Evolutionary conservation across 768 basidiomycete species (phyloP), one percentile per base, ranked within the genome.

Genomic region (Kwoniella sp.): DNA sequence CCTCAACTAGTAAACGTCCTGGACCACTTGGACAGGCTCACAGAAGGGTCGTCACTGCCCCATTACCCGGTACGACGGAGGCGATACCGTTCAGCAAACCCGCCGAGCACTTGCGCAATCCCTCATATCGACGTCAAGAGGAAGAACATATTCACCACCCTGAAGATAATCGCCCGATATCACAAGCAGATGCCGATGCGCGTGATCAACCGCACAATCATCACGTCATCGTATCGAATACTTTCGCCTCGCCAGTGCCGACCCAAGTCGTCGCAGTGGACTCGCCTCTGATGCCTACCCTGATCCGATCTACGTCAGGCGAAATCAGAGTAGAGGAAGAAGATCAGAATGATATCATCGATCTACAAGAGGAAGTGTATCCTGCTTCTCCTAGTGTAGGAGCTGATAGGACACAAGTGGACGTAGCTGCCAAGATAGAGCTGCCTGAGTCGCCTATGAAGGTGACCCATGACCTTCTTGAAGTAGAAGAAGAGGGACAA

Each of bases 21-120:
- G 51, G 63, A n/a, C 47, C 55, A 20, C 51, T 77, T 20, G 75
- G 75, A 45, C 71, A 73, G 45, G 72, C 75, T 25, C 71, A 72
- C 34, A 37, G 73, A 37, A 38, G 75, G 41, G 69, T 73, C 9
- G 69, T 72, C 29, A 73, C 70, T 45, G 73, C 71, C 38, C 72
- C 74, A 7, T 9, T 17, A 17, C 15, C 41, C 8, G 8, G 11
- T 11, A 20, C 41, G 20, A 17, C 17, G 3, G 41, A 45, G 17
- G 8, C 41, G 4, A 11, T 45, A 9, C 53, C 65, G 13, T 20
- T 45, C 41, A 17, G 41, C 11, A 45, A 17, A 45, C 11, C 41
- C 4, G 11, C 17, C 20, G 41, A 17, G 4, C 41, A 45, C 41
- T 9, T 17, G 15, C 41, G 41, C 41, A 45, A 45, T 20, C 41